Base-by-base conservation (phyloP, 2,329 filamentous ascomycete genomes). In the Botrytis porri region DNA sequence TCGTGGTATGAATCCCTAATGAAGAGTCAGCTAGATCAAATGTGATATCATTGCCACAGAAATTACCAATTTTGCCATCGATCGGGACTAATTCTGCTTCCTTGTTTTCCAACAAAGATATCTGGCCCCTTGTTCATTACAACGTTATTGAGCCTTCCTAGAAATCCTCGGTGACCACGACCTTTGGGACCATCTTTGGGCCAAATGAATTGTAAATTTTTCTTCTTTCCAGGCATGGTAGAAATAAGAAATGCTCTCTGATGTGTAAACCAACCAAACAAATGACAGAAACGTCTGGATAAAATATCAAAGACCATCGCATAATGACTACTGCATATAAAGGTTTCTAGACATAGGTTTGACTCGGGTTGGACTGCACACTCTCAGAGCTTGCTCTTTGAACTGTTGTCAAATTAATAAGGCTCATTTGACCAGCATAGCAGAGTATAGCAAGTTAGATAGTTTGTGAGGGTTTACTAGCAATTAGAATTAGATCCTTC, bases 81-180 rank as follows among this genome's bases (percentile, higher is more conserved):
- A 25, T 80, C 80, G 7, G 75, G 75, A n/a, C 25, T 70, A 64
- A 80, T 73, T 5, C 60, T 73, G 10, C 72, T 75, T 35, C 75
- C 71, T 64, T 75, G 73, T 60, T 60, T 73, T 32, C 77, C 77
- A 12, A 84, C 77, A 51, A 82, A 84, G 8, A 84, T 82, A 76
- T 84, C 83, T 20, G 83, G 83, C 1, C 83, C 83, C 72, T 80
- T 82, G 51, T 80, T 81, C 12, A 75, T 80, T 25, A 84, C 60
- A 70, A 84, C 77, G 64, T 85, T 82, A 32, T 78, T 77, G 32
- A 84, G 63, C 32, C 79, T 70, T 22, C 78, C 74, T 43, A 76
- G 77, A 51, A 79, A 79, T 5, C 79, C 79, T 39, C 79, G 76
- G 60, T 71, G 75, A 25, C 74, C 73, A 39, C 71, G 66, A 18